Base-by-base conservation (phyloP, 2,329 filamentous ascomycete species). In the Fusarium fujikuroi region DNA sequence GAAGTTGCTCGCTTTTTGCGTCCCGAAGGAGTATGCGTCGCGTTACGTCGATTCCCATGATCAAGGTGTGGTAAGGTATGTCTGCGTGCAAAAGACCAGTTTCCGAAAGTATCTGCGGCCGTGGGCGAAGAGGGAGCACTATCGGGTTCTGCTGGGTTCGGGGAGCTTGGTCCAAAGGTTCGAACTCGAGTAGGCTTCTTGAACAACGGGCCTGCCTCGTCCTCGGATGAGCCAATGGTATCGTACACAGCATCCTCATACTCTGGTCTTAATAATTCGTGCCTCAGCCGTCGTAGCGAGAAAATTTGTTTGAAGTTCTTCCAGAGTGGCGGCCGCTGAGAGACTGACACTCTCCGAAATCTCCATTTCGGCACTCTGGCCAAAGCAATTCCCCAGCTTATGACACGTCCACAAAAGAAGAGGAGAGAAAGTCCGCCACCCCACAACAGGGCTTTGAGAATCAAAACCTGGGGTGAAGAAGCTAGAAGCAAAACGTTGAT, bases 321-420 rank as follows among this genome's bases (percentile, higher is more conserved):
- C 78, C 73, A 85, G 59, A 75, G 80, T 70, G 69, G 80, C 76
- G 40, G 78, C 69, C 63, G 82, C 80, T 74, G 83, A 81, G 63
- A 76, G 36, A 78, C 79, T 3, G 83, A 80, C 23, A 86, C 83
- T 62, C 91, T 89, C 75, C 90, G 89, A 77, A 98, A 95, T 47
- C 95, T 93, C 94, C 95, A 98, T 76, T 91, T 94, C 5, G 96
- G 96, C 23, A 98, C 93, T 64, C 95, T 89, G 57, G 95, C 95
- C 69, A 99, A 84, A 32, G 92, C 89, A 60, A 98, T 92, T 50
- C 93, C 95, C 93, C 94, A 97, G 76, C 88, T 88, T 40, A 98
- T 89, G 18, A 96, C 89, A 36, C 91, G 87, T 36, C 90, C 89
- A 79, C 94, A 97, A 10, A 89, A 84, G 8, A 95, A 83, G 60